Evolutionary conservation across 2,329 filamentous ascomycete genomes (phyloP).

Genomic region (Penicillium sp.): DNA sequence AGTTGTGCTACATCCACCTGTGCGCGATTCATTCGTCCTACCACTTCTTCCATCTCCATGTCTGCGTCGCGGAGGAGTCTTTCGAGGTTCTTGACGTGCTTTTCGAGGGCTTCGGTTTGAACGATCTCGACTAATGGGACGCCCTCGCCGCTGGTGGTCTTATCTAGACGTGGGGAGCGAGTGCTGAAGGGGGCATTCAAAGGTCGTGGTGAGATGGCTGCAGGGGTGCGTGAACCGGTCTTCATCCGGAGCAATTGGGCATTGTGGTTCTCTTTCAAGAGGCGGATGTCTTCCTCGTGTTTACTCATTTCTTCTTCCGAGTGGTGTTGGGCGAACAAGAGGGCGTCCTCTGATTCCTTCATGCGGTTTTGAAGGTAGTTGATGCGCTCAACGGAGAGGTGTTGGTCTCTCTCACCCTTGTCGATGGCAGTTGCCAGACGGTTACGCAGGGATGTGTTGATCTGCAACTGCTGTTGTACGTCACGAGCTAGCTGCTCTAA

Average conservation of each 20-base stretch:
- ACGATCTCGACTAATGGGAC: conserved; percentile 65
- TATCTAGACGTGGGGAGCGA: conserved; percentile 60
- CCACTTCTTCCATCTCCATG: conserved; percentile 79
- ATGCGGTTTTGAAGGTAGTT: conserved; percentile 79
- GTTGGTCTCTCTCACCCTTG: conserved; percentile 81
- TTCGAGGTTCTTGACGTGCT: conserved; percentile 81
- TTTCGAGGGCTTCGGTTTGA: conserved; percentile 73
- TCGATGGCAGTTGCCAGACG: conserved; percentile 77
- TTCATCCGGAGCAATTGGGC: conserved; percentile 74
- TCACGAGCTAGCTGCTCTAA: conserved; percentile 77
- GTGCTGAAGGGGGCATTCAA: conserved; percentile 61
- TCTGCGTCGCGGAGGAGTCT: conserved; percentile 74
- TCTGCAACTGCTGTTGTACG: conserved; percentile 76
- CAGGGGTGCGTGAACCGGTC: conserved; percentile 47
- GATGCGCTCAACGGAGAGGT: conserved; percentile 76
- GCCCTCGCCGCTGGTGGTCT: conserved; percentile 61
- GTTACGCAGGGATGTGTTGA: conserved; percentile 71
- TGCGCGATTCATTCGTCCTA: conserved; percentile 76
- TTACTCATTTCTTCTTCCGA: conserved; percentile 80
- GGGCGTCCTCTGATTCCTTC: conserved; percentile 77
- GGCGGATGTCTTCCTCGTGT: conserved; percentile 81
- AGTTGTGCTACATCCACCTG: conserved; percentile 81
- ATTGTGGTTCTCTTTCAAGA: conserved; percentile 74
- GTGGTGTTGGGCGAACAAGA: conserved; percentile 77
- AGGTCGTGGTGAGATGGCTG: conserved; percentile 56